Conservation (phyloP, 2,329 filamentous ascomycete genomes). For the Calcarisporium arbuscula region DNA sequence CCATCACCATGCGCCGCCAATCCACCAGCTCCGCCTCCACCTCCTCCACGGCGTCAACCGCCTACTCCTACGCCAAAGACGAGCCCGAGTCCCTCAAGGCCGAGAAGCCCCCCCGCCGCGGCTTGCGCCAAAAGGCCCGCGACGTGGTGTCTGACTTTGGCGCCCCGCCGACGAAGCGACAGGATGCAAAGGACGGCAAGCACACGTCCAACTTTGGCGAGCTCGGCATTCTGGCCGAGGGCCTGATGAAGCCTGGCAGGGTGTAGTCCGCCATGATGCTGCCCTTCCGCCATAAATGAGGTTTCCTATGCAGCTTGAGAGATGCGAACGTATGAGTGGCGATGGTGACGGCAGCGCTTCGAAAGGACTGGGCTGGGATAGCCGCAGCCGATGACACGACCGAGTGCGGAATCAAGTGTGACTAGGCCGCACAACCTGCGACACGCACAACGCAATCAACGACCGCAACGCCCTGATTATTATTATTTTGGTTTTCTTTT, state of each 20-base stretch:
- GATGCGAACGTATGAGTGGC: no score
- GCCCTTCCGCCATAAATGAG: slow-evolving; percentile 3
- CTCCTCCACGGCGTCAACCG: slow-evolving; percentile 23
- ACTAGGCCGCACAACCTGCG: no score
- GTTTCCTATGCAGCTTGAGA: no score
- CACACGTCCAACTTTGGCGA: slow-evolving; percentile 20
- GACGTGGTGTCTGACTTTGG: slow-evolving; percentile 26
- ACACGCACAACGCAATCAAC: no score
- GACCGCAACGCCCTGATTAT: no score
- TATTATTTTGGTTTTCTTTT: no score
- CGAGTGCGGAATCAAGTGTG: no score
- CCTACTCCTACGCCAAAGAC: slow-evolving; percentile 22
- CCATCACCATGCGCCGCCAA: slow-evolving; percentile 15
- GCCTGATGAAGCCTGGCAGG: slow-evolving; percentile 15
- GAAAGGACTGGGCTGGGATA: no score
- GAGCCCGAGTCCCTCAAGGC: background rate
- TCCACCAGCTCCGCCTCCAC: slow-evolving; percentile 23
- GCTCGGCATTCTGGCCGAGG: slow-evolving; percentile 17
- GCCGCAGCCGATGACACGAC: no score
- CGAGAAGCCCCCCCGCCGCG: slow-evolving; percentile 13
- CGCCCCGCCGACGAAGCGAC: slow-evolving; percentile 22
- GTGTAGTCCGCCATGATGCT: slow-evolving; percentile 7
- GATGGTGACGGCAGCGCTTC: no score
- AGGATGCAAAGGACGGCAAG: slow-evolving; percentile 25
- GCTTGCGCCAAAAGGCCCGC: slow-evolving; percentile 25